Conservation (phyloP, 2,329 filamentous ascomycete species). For the Aureobasidium sp. region DNA sequence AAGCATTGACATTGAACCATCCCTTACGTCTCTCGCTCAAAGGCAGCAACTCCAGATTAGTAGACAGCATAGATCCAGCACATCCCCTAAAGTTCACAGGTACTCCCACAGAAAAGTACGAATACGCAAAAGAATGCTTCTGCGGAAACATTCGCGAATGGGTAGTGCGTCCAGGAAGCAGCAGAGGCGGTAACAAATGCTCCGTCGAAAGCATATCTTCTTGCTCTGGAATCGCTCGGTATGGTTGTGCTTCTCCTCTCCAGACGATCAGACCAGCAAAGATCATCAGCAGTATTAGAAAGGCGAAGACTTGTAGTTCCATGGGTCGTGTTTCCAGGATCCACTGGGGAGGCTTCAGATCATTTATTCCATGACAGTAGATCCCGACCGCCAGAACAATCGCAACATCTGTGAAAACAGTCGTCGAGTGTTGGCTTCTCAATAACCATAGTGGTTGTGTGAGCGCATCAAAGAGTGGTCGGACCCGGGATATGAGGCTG, state of each 20-base stretch:
- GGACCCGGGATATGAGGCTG: not conserved
- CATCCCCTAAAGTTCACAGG: conserved; percentile 54
- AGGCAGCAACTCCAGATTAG: conserved; percentile 20
- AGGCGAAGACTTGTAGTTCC: not conserved
- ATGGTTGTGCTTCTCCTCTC: not conserved
- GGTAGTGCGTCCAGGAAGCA: conserved; percentile 57
- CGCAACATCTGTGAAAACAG: not conserved
- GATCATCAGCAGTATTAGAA: not conserved
- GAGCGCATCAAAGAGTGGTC: not conserved
- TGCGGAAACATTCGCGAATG: conserved; percentile 60
- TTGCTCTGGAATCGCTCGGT: not conserved
- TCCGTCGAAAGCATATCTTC: conserved; percentile 16
- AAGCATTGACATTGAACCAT: conserved; percentile 54
- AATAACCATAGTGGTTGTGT: conserved; percentile 3
- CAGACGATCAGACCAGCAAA: conserved; percentile 9
- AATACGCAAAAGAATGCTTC: conserved; percentile 59
- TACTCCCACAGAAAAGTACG: conserved; percentile 60
- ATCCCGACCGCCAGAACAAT: not conserved
- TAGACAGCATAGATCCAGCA: conserved; percentile 48
- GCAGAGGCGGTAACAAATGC: conserved; percentile 35
- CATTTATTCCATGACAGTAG: not conserved
- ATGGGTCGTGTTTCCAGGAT: not conserved
- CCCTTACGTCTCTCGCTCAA: conserved; percentile 24
- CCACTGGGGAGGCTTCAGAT: conserved; percentile 1
- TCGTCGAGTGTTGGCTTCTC: not conserved